Evolutionary conservation across 1,284 basidiomycete genomes (phyloP), one percentile per base, ranked within the genome.

Genomic region (Ganoderma boninense): DNA sequence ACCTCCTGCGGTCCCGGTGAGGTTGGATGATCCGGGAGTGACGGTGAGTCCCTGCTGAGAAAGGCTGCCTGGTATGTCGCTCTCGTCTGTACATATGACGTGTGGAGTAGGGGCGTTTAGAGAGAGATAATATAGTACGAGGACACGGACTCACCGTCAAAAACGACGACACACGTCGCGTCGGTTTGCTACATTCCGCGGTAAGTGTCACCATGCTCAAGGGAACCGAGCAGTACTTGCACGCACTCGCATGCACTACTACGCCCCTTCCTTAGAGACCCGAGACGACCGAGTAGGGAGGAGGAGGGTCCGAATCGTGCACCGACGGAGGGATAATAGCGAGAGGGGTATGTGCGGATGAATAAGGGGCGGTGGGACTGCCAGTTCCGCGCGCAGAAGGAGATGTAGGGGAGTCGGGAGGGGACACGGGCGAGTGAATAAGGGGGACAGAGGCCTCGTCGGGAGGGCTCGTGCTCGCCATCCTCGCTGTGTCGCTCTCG

Each of bases 1-100:
- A 59, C 57, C 57, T 59, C 57, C 57, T 2, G 20, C 57, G 1
- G 57, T 59, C 57, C 38, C 57, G 1, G 57, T 59, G 57, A 59
- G 29, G 35, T 10, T 59, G 7, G n/a, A n/a, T n/a, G n/a, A n/a
- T n/a, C n/a, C n/a, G n/a, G n/a, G n/a, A n/a, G n/a, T n/a, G n/a
- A n/a, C n/a, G n/a, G n/a, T n/a, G n/a, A n/a, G n/a, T n/a, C n/a
- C n/a, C n/a, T n/a, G 35, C 32, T 38, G 32, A 10, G 57, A 40
- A 20, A 59, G 29, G 35, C 20, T 40, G 35, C 40, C 57, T 13
- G 35, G 35, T 35, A 35, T 35, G 3, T 35, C 35, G 35, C 35
- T 7, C 35, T 7, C 4, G 7, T 35, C 35, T 35, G 35, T 35
- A 7, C 4, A 3, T 7, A 35, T 7, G 7, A 7, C 35, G 2